These are phyloP conservation scores for Phaeophleospora eucalypticola DNA, from an alignment of 2,329 filamentous ascomycete genomes.

Conservation along the genomic window DNA sequence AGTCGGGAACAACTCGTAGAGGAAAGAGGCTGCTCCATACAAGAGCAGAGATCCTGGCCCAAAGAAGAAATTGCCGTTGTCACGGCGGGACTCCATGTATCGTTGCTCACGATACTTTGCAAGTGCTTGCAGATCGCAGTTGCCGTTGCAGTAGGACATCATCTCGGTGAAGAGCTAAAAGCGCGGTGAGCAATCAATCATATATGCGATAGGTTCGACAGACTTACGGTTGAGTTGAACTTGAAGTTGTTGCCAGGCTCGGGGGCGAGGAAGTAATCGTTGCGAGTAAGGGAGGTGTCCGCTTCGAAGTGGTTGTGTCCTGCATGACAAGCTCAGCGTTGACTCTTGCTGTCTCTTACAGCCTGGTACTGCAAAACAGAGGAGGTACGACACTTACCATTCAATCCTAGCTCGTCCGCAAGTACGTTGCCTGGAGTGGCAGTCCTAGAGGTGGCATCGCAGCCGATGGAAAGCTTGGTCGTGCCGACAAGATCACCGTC, in stretches of 20 bases:
- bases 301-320: constrained; percentile 45
- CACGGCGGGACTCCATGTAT: constrained; percentile 22
- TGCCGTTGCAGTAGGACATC: constrained; percentile 3
- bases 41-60: constrained; percentile 38
- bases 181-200: too few species aligned
- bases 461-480: constrained; percentile 43
- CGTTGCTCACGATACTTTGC: constrained; percentile 36
- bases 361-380: too few species aligned
- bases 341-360: too few species aligned
- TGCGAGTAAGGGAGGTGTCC: constrained; percentile 40
- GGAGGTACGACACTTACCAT: too few species aligned
- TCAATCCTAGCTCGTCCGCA: constrained; percentile 40
- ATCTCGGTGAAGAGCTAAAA: constrained; percentile 2
- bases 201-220: constrained; percentile 22
- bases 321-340: too few species aligned
- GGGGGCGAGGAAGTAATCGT: constrained; percentile 38
- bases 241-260: constrained; percentile 36
- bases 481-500: constrained; percentile 40
- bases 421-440: constrained; percentile 28
- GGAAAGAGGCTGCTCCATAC: constrained; percentile 42
- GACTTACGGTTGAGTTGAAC: constrained; percentile 37
- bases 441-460: constrained; percentile 41
- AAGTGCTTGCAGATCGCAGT: constrained; percentile 19
- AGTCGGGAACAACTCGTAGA: constrained; percentile 39
- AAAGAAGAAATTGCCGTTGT: constrained; percentile 27